Evolutionary conservation across 2,329 filamentous ascomycete genomes (phyloP).

Genomic region (Diplocarpon mali): DNA sequence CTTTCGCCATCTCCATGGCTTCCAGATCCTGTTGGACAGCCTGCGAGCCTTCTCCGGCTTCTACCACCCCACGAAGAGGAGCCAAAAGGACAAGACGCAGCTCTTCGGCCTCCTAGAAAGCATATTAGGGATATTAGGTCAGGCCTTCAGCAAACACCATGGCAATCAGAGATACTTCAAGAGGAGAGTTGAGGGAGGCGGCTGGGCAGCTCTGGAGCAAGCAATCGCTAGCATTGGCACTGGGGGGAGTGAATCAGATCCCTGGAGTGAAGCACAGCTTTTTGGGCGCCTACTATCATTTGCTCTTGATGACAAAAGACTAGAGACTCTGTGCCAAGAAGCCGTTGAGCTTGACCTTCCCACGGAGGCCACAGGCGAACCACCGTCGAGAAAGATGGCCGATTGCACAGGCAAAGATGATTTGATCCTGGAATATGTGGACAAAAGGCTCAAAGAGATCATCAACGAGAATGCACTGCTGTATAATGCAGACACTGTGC

Average conservation of each 20-base stretch:
- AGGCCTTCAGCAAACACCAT: slow-evolving; percentile 57
- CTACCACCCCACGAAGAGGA: slow-evolving; percentile 57
- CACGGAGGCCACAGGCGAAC: slow-evolving; percentile 7
- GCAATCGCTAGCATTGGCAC: slow-evolving; percentile 57
- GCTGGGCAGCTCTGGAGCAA: slow-evolving; percentile 68
- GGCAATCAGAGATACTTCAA: slow-evolving; percentile 86
- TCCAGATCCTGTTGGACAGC: slow-evolving; percentile 59
- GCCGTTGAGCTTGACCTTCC: slow-evolving; percentile 27
- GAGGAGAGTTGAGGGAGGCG: slow-evolving; percentile 61
- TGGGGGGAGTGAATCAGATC: slow-evolving; percentile 54
- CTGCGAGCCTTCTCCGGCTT: slow-evolving; percentile 63
- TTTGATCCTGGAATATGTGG: slow-evolving; percentile 18
- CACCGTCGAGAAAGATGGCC: neutral
- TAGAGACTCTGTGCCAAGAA: slow-evolving; percentile 56
- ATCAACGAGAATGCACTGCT: slow-evolving; percentile 41
- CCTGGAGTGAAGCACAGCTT: slow-evolving; percentile 57
- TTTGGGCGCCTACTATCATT: slow-evolving; percentile 78
- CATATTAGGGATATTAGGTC: slow-evolving; percentile 60
- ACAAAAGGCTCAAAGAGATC: slow-evolving; percentile 35
- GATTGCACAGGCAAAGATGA: slow-evolving; percentile 14
- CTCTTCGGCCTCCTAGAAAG: slow-evolving; percentile 61
- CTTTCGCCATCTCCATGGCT: slow-evolving; percentile 72
- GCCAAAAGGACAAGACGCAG: slow-evolving; percentile 48
- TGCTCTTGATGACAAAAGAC: slow-evolving; percentile 64
- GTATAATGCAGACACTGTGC: slow-evolving; percentile 51